Base-by-base conservation (phyloP, 2,329 filamentous ascomycete species). In the Metarhizium rileyi region DNA sequence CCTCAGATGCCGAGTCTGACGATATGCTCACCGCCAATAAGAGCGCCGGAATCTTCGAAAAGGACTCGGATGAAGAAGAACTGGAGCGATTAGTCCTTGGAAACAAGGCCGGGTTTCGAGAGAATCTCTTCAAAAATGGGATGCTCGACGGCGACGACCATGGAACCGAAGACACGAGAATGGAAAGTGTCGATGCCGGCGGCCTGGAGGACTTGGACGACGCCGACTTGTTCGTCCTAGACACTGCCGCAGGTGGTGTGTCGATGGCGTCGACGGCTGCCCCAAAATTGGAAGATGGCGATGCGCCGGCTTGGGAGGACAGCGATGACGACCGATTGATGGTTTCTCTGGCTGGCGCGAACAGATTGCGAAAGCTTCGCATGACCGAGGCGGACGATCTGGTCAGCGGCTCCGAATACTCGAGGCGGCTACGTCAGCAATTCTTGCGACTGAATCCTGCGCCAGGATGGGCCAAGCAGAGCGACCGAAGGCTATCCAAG, bases 311-410 rank as follows among this genome's bases (percentile, higher is more conserved):
- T 1, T 98, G 93, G 93, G 83, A 90, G 57, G 93, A 98, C 64
- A 97, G 90, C 66, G 93, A 98, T 60, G 93, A 98, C 62, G 93
- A 97, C 62, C 80, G 87, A 48, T 72, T 96, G 54, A 80, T 82
- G 6, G 77, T 98, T 45, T 97, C 91, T 14, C 76, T 98, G 36
- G 86, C 88, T 3, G 78, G 81, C 25, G 27, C 25, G 12, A 82
- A 84, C 42, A 79, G 87, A 55, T 66, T 96, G 62, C 81, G 90
- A 56, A 97, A 97, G 67, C 73, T 98, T 54, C 80, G 93, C 53
- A 74, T 83, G 46, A 84, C 81, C 2, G 89, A 91, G 61, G 80
- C 78, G 1, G 93, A 98, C 61, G 93, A 98, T 64, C 64, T 95
- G 10, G 80, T 98, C 55, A 88, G 73, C 57, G 93, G 93, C 44